phyloP scores from a whole-genome alignment of 495 filamentous ascomycete species.

The Penicillium canescens region DNA sequence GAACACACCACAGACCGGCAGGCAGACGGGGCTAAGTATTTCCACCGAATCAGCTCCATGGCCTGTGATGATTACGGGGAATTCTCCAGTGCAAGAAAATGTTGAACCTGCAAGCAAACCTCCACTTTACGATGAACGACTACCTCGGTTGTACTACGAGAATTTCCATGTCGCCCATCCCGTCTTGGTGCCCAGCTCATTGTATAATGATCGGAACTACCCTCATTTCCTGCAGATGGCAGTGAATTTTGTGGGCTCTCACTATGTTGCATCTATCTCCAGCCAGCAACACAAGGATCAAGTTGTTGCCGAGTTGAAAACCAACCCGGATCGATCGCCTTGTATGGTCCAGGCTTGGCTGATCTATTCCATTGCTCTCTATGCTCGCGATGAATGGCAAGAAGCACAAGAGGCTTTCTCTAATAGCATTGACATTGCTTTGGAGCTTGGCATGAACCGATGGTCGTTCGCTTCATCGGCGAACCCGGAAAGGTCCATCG shows the following conservation, averaged over 20 bases:
- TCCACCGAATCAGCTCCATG: conserved; percentile 23
- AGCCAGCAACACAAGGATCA: conserved; percentile 26
- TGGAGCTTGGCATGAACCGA: conserved; percentile 40
- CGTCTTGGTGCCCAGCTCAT: conserved; percentile 32
- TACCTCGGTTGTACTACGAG: conserved; percentile 38
- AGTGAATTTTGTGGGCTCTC: conserved; percentile 40
- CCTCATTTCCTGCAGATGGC: conserved; percentile 36
- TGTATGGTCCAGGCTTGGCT: conserved; percentile 41
- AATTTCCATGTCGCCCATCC: conserved; percentile 44
- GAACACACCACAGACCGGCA: conserved; percentile 15
- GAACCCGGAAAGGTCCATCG: conserved; percentile 23
- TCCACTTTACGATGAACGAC: conserved; percentile 34
- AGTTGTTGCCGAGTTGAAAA: conserved; percentile 24
- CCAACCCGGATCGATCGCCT: conserved; percentile 28
- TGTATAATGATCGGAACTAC: conserved; percentile 38
- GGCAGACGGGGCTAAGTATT: conserved; percentile 9
- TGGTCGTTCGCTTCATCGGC: conserved; percentile 31
- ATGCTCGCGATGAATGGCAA: conserved; percentile 33
- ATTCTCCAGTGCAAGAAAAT: conserved; percentile 11
- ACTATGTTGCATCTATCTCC: conserved; percentile 29
- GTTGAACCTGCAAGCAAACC: conserved; percentile 12
- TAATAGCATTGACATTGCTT: conserved; percentile 31
- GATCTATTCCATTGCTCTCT: conserved; percentile 37
- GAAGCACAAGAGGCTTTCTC: conserved; percentile 36
- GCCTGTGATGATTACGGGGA: conserved; percentile 20